Conservation (phyloP, 192 early-diverging fungal genomes). For the Borealophlyctis nickersoniae region DNA sequence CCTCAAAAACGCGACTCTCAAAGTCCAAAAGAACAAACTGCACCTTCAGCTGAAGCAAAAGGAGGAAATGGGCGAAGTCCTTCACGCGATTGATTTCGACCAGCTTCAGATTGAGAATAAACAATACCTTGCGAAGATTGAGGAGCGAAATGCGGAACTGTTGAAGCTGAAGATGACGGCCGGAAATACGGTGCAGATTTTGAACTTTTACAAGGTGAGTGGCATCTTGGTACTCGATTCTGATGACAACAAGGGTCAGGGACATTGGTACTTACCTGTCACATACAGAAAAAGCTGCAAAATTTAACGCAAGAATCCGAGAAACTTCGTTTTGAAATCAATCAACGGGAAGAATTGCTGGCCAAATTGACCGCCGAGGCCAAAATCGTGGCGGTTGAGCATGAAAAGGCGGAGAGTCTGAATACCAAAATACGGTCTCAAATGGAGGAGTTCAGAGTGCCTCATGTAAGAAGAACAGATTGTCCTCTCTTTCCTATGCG, state of each 20-base stretch:
- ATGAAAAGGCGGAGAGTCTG: constrained; percentile 27
- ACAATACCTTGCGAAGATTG: constrained; percentile 61
- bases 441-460: constrained; percentile 50
- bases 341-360: constrained; percentile 43
- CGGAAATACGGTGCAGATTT: constrained; percentile 56
- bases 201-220: constrained; percentile 56
- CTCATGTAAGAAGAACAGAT: constrained; percentile 35
- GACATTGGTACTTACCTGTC: too few species aligned
- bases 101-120: constrained; percentile 67
- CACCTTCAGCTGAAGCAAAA: constrained; percentile 64
- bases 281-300: constrained; percentile 48
- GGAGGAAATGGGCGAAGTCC: constrained; percentile 66
- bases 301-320: constrained; percentile 40
- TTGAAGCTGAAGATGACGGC: constrained; percentile 65
- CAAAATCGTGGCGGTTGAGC: constrained; percentile 40
- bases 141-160: constrained; percentile 58
- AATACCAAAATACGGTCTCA: constrained; percentile 37
- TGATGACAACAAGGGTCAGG: too few species aligned
- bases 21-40: constrained; percentile 61
- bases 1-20: constrained; percentile 58
- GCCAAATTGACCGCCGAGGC: constrained; percentile 44
- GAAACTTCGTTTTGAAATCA: constrained; percentile 44
- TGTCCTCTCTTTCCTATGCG: neutral
- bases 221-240: too few species aligned
- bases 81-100: constrained; percentile 66